phyloP scores from a whole-genome alignment of 2,329 filamentous ascomycete species.

The Myotisia sp. region DNA sequence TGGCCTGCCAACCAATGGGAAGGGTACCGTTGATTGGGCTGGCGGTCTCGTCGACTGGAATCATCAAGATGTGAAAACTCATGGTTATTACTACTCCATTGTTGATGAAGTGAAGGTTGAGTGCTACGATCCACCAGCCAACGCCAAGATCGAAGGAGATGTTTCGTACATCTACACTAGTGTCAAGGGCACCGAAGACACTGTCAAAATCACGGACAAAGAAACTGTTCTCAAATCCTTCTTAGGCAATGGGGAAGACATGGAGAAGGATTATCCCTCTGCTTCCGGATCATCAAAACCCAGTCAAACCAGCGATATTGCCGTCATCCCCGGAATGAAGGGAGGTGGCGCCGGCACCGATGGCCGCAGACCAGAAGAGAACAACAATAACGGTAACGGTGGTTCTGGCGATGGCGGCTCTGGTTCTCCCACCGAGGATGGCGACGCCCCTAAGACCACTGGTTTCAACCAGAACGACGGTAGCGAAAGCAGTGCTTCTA shows the following conservation, averaged over 20 bases:
- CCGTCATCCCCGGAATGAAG: conserved; percentile 20
- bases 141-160: conserved; percentile 44
- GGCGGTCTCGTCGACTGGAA: conserved; percentile 85
- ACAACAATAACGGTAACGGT: conserved; percentile 11
- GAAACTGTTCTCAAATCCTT: conserved; percentile 64
- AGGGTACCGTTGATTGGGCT: conserved; percentile 82
- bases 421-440: conserved; percentile 7
- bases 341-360: conserved; percentile 22
- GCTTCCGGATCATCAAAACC: conserved; percentile 15
- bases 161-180: conserved; percentile 64
- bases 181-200: conserved; percentile 53
- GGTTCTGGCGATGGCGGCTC: conserved; percentile 13
- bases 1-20: conserved; percentile 59
- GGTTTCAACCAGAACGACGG: conserved; percentile 21
- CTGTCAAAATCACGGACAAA: conserved; percentile 61
- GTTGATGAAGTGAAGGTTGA: conserved; percentile 65
- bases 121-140: conserved; percentile 73
- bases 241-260: conserved; percentile 65
- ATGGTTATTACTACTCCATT: conserved; percentile 79
- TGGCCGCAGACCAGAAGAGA: conserved; percentile 13
- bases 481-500: conserved; percentile 19
- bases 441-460: conserved; percentile 11
- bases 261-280: conserved; percentile 37
- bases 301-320: conserved; percentile 18
- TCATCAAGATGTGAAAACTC: conserved; percentile 59